phyloP scores from a whole-genome alignment of 371 early-diverging fungal species.

The Mortierella polycephala region DNA sequence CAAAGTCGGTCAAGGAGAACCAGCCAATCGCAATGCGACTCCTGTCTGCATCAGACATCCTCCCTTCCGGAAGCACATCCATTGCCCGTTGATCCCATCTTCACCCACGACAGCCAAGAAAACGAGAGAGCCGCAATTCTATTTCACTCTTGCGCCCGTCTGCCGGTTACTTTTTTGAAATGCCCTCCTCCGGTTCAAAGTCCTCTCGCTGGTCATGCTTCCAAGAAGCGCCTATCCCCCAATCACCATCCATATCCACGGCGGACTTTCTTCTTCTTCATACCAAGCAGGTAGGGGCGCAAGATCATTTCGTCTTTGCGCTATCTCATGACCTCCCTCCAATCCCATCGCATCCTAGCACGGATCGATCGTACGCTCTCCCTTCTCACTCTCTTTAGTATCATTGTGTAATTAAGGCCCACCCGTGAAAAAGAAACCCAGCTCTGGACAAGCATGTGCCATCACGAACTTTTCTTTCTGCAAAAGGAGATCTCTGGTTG shows the following conservation, averaged over 20 bases:
- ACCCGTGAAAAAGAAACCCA: neutral
- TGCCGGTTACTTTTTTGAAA: neutral
- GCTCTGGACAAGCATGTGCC: constrained; percentile 8
- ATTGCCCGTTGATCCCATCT: too few species aligned
- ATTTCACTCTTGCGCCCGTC: neutral
- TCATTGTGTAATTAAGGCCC: neutral
- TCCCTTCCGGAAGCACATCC: too few species aligned
- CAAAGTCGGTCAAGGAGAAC: neutral
- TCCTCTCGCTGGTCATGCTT: constrained; percentile 21
- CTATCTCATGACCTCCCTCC: neutral
- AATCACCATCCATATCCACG: constrained; percentile 10
- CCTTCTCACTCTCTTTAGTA: neutral
- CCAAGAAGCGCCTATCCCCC: constrained; percentile 8
- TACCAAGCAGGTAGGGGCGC: neutral
- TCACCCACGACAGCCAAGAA: too few species aligned
- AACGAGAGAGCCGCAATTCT: neutral
- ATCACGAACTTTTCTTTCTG: too few species aligned
- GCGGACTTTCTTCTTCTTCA: constrained; percentile 10
- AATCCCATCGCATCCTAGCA: neutral
- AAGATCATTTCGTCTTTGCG: neutral
- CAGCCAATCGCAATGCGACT: neutral
- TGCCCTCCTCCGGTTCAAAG: constrained; percentile 3
- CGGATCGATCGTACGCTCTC: neutral
- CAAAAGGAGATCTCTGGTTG: neutral
- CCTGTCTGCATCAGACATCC: too few species aligned